phyloP scores from a whole-genome alignment of 225 moss, liverwort and hornwort species.

The Sphagnum contortum region DNA sequence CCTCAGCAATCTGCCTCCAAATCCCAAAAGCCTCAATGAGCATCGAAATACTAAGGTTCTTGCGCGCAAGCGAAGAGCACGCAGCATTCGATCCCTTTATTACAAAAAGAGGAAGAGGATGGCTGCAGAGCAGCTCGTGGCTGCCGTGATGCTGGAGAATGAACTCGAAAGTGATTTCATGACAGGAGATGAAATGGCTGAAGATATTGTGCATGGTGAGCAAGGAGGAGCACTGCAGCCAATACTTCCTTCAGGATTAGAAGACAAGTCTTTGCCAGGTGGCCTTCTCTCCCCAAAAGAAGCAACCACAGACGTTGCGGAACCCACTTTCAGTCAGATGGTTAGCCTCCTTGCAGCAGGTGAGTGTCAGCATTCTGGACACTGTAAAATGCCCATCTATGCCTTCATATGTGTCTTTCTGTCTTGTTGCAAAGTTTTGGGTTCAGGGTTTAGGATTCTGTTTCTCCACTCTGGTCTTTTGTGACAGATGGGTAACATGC shows the following conservation, averaged over 20 bases:
- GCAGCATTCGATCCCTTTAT: slow-evolving; percentile 73
- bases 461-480: too few relatives aligned
- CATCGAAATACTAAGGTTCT: slow-evolving; percentile 36
- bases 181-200: slow-evolving; percentile 14
- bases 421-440: too few relatives aligned
- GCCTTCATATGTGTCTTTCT: too few relatives aligned
- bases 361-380: slow-evolving; percentile 10
- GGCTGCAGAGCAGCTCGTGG: slow-evolving; percentile 29
- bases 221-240: slow-evolving; percentile 15
- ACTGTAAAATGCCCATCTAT: too few relatives aligned
- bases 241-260: slow-evolving; percentile 8
- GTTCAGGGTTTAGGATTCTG: too few relatives aligned
- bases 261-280: slow-evolving; percentile 40
- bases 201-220: slow-evolving; percentile 24
- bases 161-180: slow-evolving; percentile 10
- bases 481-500: too few relatives aligned
- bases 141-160: slow-evolving; percentile 23
- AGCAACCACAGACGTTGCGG: slow-evolving; percentile 52
- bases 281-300: slow-evolving; percentile 53
- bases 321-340: slow-evolving; percentile 82
- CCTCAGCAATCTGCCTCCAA: slow-evolving; percentile 30
- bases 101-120: slow-evolving; percentile 65
- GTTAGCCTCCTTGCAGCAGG: slow-evolving; percentile 94
- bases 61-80: slow-evolving; percentile 66
- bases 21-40: slow-evolving; percentile 31